Base-by-base conservation (phyloP, 164 flowering plant genomes). In the Vitis cinerea region DNA sequence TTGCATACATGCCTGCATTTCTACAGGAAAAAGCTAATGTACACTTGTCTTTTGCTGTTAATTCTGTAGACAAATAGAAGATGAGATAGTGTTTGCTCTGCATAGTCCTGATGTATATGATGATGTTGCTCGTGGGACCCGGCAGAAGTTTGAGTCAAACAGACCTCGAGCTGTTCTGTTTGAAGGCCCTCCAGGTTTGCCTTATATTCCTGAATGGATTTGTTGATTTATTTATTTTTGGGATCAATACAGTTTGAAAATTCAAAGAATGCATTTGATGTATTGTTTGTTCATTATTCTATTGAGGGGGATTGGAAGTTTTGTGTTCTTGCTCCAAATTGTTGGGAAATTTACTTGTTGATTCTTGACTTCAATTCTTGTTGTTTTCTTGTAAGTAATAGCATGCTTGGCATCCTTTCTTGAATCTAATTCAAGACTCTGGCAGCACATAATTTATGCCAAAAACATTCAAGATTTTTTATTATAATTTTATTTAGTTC, bases 171-270 rank as follows among this genome's bases (percentile, higher is more conserved):
- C 98, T 23, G 97, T 95, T 63, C 93, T 93, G 67, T 95, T 93
- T 83, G 99, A 95, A 82, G 99, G 99, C 67, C 98, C 99, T 75
- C 99, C 99, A 87, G 98, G 99, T 93, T 73, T 75, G 74, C 48
- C 61, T 50, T 68, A 14, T 58, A 30, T 3, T 4, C 50, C 67
- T 17, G 27, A 57, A n/a, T 29, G 12, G 60, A 12, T 29, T 59
- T 15, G 61, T n/a, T 4, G 4, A 37, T 37, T 37, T 37, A 37
- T 37, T 37, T 37, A 37, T 37, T 37, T 37, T 37, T 37, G 44
- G 44, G 2, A 37, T 37, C 44, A 37, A 6, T 37, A 37, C 7
- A 3, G 6, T 37, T 37, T 37, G 14, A 48, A 44, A 23, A 9
- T 15, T 54, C 13, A 53, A 23, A 53, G 17, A 16, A 27, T 54